Evolutionary conservation across 2,329 filamentous ascomycete species (phyloP).

Genomic region (Fusarium sambucinum): DNA sequence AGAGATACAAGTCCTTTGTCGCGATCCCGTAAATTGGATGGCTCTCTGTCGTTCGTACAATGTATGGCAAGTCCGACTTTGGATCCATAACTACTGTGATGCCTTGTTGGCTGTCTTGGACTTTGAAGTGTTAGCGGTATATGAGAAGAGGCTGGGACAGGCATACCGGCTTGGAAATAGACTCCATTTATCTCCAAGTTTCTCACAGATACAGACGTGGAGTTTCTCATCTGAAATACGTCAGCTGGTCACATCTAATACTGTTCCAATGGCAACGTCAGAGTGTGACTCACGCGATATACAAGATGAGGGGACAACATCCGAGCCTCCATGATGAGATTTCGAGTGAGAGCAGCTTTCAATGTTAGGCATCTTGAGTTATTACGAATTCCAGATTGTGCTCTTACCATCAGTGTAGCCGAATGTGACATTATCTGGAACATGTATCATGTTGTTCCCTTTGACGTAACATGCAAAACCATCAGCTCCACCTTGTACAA

Average conservation of each 20-base stretch:
- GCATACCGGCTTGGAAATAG: constrained; percentile 11
- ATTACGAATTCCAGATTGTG: too few relatives aligned
- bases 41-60: constrained; percentile 20
- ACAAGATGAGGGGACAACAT: not conserved
- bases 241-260: fast-evolving
- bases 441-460: constrained; percentile 31
- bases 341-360: constrained; percentile 1
- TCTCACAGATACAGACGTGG: not conserved
- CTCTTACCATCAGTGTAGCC: constrained; percentile 17
- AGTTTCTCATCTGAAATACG: not conserved
- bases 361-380: fast-evolving
- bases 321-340: not conserved
- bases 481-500: constrained; percentile 6
- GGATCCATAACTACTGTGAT: constrained; percentile 19
- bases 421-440: constrained; percentile 1
- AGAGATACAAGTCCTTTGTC: constrained; percentile 22
- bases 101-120: not conserved
- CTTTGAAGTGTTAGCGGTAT: not conserved
- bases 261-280: not conserved
- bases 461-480: constrained; percentile 26
- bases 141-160: fast-evolving
- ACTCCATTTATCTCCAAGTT: constrained; percentile 10
- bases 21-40: constrained; percentile 10
- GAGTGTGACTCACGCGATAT: not conserved
- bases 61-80: constrained; percentile 12